These are phyloP conservation scores for Emergomyces pasteurianus DNA, from an alignment of 2,329 filamentous ascomycete species.

Conservation along the genomic window DNA sequence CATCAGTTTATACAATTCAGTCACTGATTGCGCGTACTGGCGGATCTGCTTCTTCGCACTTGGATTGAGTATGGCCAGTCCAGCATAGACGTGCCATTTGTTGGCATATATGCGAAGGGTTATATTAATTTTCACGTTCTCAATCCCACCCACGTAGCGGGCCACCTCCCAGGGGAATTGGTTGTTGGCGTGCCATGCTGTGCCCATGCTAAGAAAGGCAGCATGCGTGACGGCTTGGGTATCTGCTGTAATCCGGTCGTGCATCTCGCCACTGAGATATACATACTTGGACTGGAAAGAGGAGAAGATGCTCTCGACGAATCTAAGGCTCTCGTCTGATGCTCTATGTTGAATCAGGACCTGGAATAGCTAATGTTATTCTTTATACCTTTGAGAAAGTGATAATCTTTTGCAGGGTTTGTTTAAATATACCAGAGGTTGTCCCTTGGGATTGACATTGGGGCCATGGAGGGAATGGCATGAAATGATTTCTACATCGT, in stretches of 20 bases:
- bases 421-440: conserved; percentile 58
- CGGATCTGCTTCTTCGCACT: conserved; percentile 83
- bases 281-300: conserved; percentile 81
- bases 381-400: not conserved
- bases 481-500: conserved; percentile 84
- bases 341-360: conserved; percentile 86
- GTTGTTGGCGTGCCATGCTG: conserved; percentile 87
- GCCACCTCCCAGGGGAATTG: conserved; percentile 95
- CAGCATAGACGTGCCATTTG: conserved; percentile 99
- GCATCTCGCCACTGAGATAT: conserved; percentile 71
- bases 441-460: conserved; percentile 72
- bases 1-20: conserved; percentile 94
- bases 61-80: conserved; percentile 91
- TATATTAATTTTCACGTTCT: conserved; percentile 98
- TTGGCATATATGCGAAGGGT: conserved; percentile 95
- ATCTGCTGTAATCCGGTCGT: conserved; percentile 95
- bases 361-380: conserved; percentile 24
- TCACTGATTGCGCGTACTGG: conserved; percentile 86
- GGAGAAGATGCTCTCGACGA: conserved; percentile 69
- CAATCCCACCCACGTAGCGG: conserved; percentile 93
- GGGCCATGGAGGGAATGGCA: conserved; percentile 96
- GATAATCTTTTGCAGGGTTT: conserved; percentile 3
- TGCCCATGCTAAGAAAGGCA: conserved; percentile 94
- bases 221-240: conserved; percentile 97
- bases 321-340: conserved; percentile 58